phyloP scores from a whole-genome alignment of 306 rosid species.

The Senna tora region DNA sequence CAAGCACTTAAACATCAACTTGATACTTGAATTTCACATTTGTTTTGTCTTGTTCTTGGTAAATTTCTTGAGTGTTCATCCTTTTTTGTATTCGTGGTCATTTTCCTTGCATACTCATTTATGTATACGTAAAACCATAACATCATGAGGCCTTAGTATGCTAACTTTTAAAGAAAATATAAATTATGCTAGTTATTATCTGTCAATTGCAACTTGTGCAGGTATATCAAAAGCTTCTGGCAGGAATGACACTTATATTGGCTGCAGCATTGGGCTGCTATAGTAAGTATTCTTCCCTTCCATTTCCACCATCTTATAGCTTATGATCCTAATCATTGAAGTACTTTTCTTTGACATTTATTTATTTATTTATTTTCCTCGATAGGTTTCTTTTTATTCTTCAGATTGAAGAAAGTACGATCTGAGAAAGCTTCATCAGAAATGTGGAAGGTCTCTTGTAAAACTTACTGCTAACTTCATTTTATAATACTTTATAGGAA shows the following conservation, averaged over 20 bases:
- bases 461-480: not conserved
- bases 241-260: slow-evolving; percentile 46
- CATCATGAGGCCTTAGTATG: not conserved
- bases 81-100: not conserved
- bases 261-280: slow-evolving; percentile 71
- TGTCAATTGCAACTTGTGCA: slow-evolving; percentile 42
- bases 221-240: slow-evolving; percentile 65
- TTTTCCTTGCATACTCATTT: not conserved
- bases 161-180: not conserved
- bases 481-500: not conserved
- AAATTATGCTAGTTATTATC: slow-evolving; percentile 4
- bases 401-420: slow-evolving; percentile 59
- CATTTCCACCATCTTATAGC: not conserved
- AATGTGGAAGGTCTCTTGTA: slow-evolving; percentile 66
- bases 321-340: not conserved
- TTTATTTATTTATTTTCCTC: not conserved
- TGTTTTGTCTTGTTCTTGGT: not conserved
- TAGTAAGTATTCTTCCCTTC: slow-evolving; percentile 47
- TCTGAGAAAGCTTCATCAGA: slow-evolving; percentile 72
- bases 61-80: not conserved
- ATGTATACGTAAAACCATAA: slow-evolving; percentile 1
- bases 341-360: slow-evolving; percentile 15
- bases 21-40: not conserved
- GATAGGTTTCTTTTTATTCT: slow-evolving; percentile 60
- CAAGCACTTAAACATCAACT: not conserved